Conservation (phyloP, 352 stramenopile genomes). For the Pythium apleroticum region DNA sequence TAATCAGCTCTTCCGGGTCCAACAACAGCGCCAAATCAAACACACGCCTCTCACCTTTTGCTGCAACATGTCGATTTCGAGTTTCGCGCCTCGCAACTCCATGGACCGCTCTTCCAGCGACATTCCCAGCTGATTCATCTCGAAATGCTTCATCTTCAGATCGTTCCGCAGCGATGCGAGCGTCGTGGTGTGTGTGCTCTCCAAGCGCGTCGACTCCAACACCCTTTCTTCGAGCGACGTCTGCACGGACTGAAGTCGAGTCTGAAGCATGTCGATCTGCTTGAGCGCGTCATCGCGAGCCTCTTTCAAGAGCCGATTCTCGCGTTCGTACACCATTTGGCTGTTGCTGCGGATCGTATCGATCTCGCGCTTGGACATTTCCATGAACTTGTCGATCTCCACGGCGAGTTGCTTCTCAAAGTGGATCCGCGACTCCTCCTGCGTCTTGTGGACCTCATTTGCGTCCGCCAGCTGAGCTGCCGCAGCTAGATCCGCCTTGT, state of each 20-base stretch:
- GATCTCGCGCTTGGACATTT: constrained; percentile 66
- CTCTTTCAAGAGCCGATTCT: constrained; percentile 72
- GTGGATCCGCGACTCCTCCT: constrained; percentile 57
- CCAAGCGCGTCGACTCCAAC: constrained; percentile 51
- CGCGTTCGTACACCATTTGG: constrained; percentile 68
- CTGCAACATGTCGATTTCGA: constrained; percentile 68
- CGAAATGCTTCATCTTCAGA: constrained; percentile 82
- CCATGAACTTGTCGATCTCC: constrained; percentile 70
- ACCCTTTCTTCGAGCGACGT: constrained; percentile 55
- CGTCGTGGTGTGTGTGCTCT: constrained; percentile 50
- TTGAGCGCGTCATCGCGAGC: constrained; percentile 59
- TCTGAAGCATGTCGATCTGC: constrained; percentile 56
- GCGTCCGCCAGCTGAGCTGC: constrained; percentile 40
- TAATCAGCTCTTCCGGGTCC: too few relatives aligned
- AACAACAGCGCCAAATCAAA: too few relatives aligned
- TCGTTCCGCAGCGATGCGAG: constrained; percentile 55
- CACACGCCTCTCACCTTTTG: constrained; percentile 46
- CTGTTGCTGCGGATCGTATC: constrained; percentile 63
- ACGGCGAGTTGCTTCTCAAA: constrained; percentile 71
- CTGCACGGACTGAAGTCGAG: constrained; percentile 46
- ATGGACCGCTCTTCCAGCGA: constrained; percentile 55
- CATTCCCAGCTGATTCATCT: constrained; percentile 67
- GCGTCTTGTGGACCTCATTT: constrained; percentile 38
- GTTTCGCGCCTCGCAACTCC: constrained; percentile 31
- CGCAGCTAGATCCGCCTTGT: constrained; percentile 39